These are phyloP conservation scores for Dryadomyces quercus-mongolicae DNA, from an alignment of 2,329 filamentous ascomycete species.

Conservation along the genomic window DNA sequence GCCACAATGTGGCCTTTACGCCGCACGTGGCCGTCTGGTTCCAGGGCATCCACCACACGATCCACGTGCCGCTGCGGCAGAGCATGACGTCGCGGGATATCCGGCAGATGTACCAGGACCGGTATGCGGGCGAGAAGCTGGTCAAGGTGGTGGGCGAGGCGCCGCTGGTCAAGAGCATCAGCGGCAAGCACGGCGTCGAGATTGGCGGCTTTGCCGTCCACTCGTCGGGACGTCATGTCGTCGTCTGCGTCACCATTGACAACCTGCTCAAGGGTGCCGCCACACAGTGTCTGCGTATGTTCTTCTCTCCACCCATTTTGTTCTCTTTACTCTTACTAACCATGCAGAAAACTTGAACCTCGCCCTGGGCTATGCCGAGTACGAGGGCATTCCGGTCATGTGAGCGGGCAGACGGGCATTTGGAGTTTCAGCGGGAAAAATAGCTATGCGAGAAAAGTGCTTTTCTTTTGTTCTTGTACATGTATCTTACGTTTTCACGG, in stretches of 20 bases:
- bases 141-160: slow-evolving; percentile 86
- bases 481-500: not conserved
- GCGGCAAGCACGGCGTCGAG: slow-evolving; percentile 77
- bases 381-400: slow-evolving; percentile 65
- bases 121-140: slow-evolving; percentile 90
- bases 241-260: slow-evolving; percentile 90
- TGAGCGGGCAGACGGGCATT: slow-evolving; percentile 13
- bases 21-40: slow-evolving; percentile 97
- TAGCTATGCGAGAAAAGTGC: not conserved
- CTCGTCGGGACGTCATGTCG: slow-evolving; percentile 76
- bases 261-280: slow-evolving; percentile 88
- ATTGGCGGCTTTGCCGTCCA: slow-evolving; percentile 95
- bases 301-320: slow-evolving; percentile 3
- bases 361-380: slow-evolving; percentile 78
- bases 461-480: not conserved
- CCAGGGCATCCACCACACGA: slow-evolving; percentile 85
- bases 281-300: slow-evolving; percentile 83
- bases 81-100: slow-evolving; percentile 86
- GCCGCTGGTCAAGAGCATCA: slow-evolving; percentile 74
- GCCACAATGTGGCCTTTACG: slow-evolving; percentile 63
- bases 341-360: slow-evolving; percentile 79
- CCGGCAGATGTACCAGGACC: slow-evolving; percentile 87
- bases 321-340: slow-evolving; percentile 1
- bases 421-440: not conserved
- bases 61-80: slow-evolving; percentile 77